Conservation (phyloP, 176 grass and related monocot genomes). For the Themeda triandra region DNA sequence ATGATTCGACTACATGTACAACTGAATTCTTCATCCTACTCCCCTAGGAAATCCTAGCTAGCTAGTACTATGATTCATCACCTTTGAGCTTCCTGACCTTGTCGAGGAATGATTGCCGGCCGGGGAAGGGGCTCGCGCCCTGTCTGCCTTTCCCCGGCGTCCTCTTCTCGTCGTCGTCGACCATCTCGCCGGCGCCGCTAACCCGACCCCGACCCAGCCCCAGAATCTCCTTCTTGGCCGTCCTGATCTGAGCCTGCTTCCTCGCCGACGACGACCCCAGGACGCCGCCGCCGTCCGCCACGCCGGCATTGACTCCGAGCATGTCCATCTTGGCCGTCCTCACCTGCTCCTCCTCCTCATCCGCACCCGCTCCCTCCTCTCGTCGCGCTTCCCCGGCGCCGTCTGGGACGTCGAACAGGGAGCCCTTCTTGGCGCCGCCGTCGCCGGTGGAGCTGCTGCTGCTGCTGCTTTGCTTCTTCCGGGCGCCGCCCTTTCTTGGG, state of each 20-base stretch:
- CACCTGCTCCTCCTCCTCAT: conserved; percentile 37
- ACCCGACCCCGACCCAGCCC: conserved; percentile 1
- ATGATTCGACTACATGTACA: background rate
- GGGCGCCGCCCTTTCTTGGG: conserved; percentile 24
- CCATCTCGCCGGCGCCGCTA: background rate
- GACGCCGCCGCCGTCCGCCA: background rate
- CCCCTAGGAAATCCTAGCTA: background rate
- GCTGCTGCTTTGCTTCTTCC: background rate
- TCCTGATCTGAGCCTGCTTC: conserved; percentile 6
- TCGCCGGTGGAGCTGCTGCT: background rate
- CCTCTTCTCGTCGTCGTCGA: background rate
- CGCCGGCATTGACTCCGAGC: conserved; percentile 31
- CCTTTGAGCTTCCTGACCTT: conserved; percentile 43
- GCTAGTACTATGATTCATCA: background rate
- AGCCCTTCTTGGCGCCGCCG: background rate
- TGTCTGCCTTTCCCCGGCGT: background rate
- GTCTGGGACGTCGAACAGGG: background rate
- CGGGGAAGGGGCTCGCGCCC: conserved; percentile 37
- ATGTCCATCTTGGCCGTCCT: conserved; percentile 36
- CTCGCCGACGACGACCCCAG: background rate
- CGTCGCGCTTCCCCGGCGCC: conserved; percentile 20
- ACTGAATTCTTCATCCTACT: background rate
- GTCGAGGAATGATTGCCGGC: conserved; percentile 43
- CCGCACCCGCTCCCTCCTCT: conserved; percentile 45
- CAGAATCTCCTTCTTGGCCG: conserved; percentile 26